A percentile compares a stretch with the other conserved stretches of the same genome.
Evolutionary conservation across 345 rosid genomes (phyloP).

Genomic region (Melaleuca quinquenervia): DNA sequence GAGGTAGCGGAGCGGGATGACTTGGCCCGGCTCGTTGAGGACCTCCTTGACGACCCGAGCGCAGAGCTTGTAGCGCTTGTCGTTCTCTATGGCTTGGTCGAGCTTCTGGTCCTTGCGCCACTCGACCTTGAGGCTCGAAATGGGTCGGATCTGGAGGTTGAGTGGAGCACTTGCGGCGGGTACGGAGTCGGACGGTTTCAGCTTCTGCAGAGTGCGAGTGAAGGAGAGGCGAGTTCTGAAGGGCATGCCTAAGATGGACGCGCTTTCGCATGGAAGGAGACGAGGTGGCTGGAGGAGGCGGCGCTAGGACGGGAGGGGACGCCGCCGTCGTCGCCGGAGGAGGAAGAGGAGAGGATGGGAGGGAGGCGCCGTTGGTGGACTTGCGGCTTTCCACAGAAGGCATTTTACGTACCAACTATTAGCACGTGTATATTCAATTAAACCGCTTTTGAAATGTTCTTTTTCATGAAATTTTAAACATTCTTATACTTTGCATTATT

Average conservation of each 20-base stretch:
- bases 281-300: neutral
- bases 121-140: constrained; percentile 72
- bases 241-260: neutral
- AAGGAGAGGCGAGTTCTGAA: neutral
- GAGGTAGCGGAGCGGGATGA: constrained; percentile 60
- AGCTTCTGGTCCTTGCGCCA: constrained; percentile 70
- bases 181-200: neutral
- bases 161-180: neutral
- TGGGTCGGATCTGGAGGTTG: constrained; percentile 9
- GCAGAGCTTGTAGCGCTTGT: constrained; percentile 51
- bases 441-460: neutral
- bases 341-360: neutral
- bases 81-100: constrained; percentile 62
- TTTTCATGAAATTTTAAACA: neutral
- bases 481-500: neutral
- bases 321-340: neutral
- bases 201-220: neutral
- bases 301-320: neutral
- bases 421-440: neutral
- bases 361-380: neutral
- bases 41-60: constrained; percentile 70
- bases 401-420: neutral
- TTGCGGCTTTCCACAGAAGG: neutral
- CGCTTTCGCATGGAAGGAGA: neutral
- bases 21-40: constrained; percentile 70